Evolutionary conservation across 257 asterid genomes (phyloP), one percentile per base, ranked within the genome.

Genomic region (Striga asiatica): DNA sequence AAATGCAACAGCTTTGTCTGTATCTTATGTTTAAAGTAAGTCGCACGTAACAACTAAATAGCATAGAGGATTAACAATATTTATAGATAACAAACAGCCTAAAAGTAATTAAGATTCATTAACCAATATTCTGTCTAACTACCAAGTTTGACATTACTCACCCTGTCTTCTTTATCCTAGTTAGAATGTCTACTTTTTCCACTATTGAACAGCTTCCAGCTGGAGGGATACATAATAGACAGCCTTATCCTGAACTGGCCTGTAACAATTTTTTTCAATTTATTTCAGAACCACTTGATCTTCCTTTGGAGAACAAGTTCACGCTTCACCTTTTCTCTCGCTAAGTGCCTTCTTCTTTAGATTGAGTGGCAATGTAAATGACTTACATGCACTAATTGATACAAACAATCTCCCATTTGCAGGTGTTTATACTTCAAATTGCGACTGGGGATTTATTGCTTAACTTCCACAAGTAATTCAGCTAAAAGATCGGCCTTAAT

Each of bases 131-230:
- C 17, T 38, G 1, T 48, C 13, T 9, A n/a, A 50, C 63, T 24
- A 32, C 43, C 46, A 17, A 53, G 8, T 35, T 14, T 11, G 5
- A 43, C 14, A 20, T 51, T 23, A 22, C 34, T 20, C 20, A 10
- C 4, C 2, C 27, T 10, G 13, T 9, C 60, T 39, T 3, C 59
- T 47, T 46, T 46, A 12, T 47, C 25, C 34, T 25, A 19, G 17
- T 47, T 60, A 49, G 35, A 65, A 23, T 39, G 58, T 49, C 61
- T 37, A 19, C 25, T 13, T 8, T 19, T 35, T 47, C 12, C 48
- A 34, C 31, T 18, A n/a, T 47, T 34, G 63, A 37, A 54, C 35
- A 20, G 19, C 39, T 53, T 21, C 50, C 27, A 23, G 34, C 16
- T 50, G 20, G 61, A 14, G n/a, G 21, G 48, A 37, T 25, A 6